Evolutionary conservation across 2,329 filamentous ascomycete species (phyloP).

Genomic region (Cladosporium austrohemisphaericum): DNA sequence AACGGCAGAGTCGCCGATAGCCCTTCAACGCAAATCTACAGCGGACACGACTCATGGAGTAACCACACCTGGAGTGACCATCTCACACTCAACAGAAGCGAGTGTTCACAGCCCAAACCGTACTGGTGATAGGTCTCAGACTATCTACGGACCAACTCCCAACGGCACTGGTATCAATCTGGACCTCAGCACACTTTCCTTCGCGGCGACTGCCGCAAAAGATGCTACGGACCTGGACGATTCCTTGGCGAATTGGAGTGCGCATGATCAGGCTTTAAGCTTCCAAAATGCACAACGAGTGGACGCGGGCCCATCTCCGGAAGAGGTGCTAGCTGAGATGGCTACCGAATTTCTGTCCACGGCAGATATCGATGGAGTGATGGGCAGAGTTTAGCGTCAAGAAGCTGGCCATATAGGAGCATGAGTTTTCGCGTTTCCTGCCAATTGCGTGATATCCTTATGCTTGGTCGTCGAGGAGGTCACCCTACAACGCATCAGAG

Average conservation of each 20-base stretch:
- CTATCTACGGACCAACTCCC: neutral
- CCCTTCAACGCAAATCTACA: neutral
- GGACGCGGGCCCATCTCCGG: neutral
- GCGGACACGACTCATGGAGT: neutral
- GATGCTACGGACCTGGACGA: neutral
- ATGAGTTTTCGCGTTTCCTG: too few relatives aligned
- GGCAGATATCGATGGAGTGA: constrained; percentile 4
- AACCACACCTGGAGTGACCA: neutral
- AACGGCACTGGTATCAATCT: neutral
- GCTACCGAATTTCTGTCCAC: constrained; percentile 10
- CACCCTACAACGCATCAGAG: too few relatives aligned
- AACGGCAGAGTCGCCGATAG: constrained; percentile 17
- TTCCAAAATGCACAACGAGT: constrained; percentile 17
- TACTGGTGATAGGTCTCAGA: neutral
- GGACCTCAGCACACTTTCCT: constrained; percentile 3
- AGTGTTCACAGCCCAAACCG: neutral
- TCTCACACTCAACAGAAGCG: neutral
- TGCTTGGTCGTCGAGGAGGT: too few relatives aligned
- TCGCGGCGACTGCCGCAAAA: constrained; percentile 3
- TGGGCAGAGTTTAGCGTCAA: neutral
- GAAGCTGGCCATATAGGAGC: neutral
- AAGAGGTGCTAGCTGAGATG: neutral
- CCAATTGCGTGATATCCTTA: too few relatives aligned
- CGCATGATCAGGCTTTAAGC: constrained; percentile 21
- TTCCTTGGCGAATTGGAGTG: constrained; percentile 7